Base-by-base conservation (phyloP, 1,139 yeast species). In the Trichomonascaceae sp. region DNA sequence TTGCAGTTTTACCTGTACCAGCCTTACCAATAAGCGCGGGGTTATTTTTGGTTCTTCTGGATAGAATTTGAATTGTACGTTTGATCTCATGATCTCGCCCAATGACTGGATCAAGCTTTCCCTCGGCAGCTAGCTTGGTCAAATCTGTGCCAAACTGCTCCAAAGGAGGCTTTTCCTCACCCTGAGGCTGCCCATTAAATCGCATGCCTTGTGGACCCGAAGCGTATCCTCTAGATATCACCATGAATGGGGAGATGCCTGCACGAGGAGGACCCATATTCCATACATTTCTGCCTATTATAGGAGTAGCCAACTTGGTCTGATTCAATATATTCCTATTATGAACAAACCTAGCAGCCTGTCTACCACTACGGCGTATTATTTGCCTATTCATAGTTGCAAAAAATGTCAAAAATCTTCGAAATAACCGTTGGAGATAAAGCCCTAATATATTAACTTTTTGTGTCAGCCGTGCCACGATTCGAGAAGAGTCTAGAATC, bases 1-100 rank as follows among this genome's bases (percentile, higher is more conserved):
- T 84, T 5, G 97, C 95, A 0, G 98, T 93, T 70, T 93, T 93
- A 72, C 99, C 99, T 0, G 96, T 95, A 72, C 99, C 99, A 0
- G 99, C 98, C 60, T 87, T 83, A 58, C 98, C 99, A 52, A 91
- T 89, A 52, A 93, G 71, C 0, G 93, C 96, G 0, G 98, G 98
- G 66, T 93, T 93, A 66, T 91, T 91, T 69, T 93, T 93, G 1
- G 97, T 90, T 67, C 99, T 77, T 62, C 99, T 76, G 0, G 96
- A 88, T 50, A 93, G 74, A 53, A 93, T 90, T 68, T 93, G 98
- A 53, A 93, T 85, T 0, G 98, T 91, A 55, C 99, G 76, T 56
- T 93, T 79, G 56, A 93, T 93, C 66, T 93, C 99, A 61, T 90
- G 96, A 65, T 93, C 98, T 59, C 99, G 77, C 1, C 99, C 99